Evolutionary conservation across 306 rosid species (phyloP).

Genomic region (Chamaecrista fasciculata): DNA sequence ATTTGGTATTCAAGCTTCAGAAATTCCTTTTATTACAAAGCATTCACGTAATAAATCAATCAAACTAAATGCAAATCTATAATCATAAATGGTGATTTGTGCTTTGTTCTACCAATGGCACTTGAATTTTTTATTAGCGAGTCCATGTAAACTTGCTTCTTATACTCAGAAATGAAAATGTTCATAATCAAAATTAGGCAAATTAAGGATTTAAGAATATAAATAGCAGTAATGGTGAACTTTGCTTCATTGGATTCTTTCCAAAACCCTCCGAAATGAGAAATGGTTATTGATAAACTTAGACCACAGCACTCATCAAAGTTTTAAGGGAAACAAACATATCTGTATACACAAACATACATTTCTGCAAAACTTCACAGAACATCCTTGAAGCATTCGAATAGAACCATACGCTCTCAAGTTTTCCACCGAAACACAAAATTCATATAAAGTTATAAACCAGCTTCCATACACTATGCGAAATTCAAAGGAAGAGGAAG

Average conservation of each 20-base stretch:
- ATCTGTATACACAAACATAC: not conserved
- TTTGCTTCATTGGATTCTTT: not conserved
- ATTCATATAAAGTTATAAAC: not conserved
- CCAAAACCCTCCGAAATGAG: not conserved
- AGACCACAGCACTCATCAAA: not conserved
- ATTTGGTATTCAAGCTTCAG: constrained; percentile 3
- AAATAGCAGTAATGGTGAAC: constrained; percentile 6
- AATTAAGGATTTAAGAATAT: constrained; percentile 3
- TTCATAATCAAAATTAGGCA: not conserved
- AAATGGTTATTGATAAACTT: not conserved
- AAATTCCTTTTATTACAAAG: not conserved
- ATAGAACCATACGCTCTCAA: not conserved
- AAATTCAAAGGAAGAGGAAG: not conserved
- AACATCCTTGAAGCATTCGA: not conserved
- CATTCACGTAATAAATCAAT: not conserved
- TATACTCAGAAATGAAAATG: constrained; percentile 5
- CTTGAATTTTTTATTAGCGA: not conserved
- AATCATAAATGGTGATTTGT: constrained; percentile 13
- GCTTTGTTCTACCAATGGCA: not conserved
- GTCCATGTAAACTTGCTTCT: constrained; percentile 17
- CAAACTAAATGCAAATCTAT: constrained; percentile 10
- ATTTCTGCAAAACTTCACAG: not conserved
- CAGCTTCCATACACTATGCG: too few species aligned
- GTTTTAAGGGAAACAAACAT: not conserved
- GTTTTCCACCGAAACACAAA: not conserved